phyloP scores from a whole-genome alignment of 768 basidiomycete species.

The Astraeus odoratus region DNA sequence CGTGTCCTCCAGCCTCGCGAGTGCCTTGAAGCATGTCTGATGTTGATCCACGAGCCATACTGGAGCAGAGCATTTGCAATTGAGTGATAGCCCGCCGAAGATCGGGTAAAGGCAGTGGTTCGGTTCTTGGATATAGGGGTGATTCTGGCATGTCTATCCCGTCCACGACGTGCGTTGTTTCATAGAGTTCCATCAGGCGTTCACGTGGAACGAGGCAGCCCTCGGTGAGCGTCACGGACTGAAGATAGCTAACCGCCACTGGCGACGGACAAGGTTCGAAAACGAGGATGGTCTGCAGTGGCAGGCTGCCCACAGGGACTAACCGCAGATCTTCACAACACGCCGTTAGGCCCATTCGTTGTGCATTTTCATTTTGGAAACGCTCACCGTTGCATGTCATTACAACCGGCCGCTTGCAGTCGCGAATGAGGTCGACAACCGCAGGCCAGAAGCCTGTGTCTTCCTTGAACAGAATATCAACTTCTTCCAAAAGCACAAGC shows the following conservation, averaged over 20 bases:
- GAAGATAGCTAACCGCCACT: slow-evolving; percentile 62
- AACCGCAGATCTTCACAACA: slow-evolving; percentile 52
- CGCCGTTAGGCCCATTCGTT: slow-evolving; percentile 5
- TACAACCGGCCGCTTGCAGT: slow-evolving; percentile 83
- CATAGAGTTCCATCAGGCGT: slow-evolving; percentile 40
- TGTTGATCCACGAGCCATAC: slow-evolving; percentile 26
- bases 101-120: slow-evolving; percentile 38
- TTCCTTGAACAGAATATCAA: slow-evolving; percentile 86
- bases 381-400: slow-evolving; percentile 88
- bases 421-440: slow-evolving; percentile 71
- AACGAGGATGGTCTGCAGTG: slow-evolving; percentile 62
- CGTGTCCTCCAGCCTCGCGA: slow-evolving; percentile 23
- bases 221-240: slow-evolving; percentile 52
- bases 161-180: slow-evolving; percentile 22
- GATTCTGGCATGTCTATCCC: slow-evolving; percentile 27
- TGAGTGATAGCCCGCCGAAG: slow-evolving; percentile 57
- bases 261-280: slow-evolving; percentile 55
- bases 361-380: slow-evolving; percentile 4
- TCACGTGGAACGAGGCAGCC: slow-evolving; percentile 40
- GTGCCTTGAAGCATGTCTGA: slow-evolving; percentile 20
- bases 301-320: slow-evolving; percentile 67
- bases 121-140: slow-evolving; percentile 27
- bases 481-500: slow-evolving; percentile 88
- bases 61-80: slow-evolving; percentile 49
- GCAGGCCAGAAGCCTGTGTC: slow-evolving; percentile 84